Percentiles rank a stretch among this genome's conserved stretches.
Evolutionary conservation across 345 rosid genomes (phyloP).

Genomic region (Rubroshorea leprosula): DNA sequence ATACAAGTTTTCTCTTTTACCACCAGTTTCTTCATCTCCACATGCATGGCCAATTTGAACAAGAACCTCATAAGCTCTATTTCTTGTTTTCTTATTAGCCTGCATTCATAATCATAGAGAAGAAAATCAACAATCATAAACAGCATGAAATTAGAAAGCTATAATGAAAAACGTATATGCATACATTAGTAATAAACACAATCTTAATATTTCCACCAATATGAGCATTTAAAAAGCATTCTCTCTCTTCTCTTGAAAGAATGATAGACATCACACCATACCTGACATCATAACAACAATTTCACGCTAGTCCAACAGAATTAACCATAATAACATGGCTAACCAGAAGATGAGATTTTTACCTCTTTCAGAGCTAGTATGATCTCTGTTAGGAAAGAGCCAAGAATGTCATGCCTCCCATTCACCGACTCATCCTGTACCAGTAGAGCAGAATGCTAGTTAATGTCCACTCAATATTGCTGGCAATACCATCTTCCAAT

Average conservation of each 20-base stretch:
- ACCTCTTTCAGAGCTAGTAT: conserved; percentile 95
- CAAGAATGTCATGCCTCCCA: conserved; percentile 40
- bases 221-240: too few relatives aligned
- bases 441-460: background rate
- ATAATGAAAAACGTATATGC: background rate
- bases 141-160: background rate
- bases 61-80: conserved; percentile 87
- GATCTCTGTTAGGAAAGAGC: conserved; percentile 82
- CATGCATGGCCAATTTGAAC: conserved; percentile 90
- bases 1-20: conserved; percentile 63
- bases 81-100: conserved; percentile 91
- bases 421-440: conserved; percentile 61
- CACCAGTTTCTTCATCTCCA: conserved; percentile 84
- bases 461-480: conserved; percentile 6
- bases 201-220: too few relatives aligned
- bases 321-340: background rate
- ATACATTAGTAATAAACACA: too few relatives aligned
- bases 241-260: too few relatives aligned
- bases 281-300: background rate
- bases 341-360: conserved; percentile 6
- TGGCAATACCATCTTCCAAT: background rate
- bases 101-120: conserved; percentile 23
- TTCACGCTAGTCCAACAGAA: too few relatives aligned
- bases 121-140: background rate
- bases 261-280: background rate